These are phyloP conservation scores for Aristolochia fimbriata DNA, from an alignment of 164 flowering plant genomes.

Conservation along the genomic window DNA sequence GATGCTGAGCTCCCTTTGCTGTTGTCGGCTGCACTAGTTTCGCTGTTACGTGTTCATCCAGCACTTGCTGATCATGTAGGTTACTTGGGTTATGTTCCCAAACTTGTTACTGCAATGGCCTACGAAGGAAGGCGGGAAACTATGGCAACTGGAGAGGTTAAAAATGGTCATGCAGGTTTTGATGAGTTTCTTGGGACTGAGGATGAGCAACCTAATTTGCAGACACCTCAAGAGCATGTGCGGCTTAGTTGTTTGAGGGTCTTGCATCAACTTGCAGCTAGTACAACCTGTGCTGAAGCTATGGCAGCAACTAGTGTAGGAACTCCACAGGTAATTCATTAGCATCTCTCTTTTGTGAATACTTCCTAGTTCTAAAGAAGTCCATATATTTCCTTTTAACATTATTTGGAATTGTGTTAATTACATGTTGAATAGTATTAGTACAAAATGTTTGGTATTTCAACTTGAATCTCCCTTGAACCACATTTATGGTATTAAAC, in stretches of 20 bases:
- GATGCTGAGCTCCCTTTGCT: constrained; percentile 93
- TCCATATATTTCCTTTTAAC: not conserved
- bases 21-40: constrained; percentile 90
- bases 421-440: too few relatives aligned
- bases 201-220: constrained; percentile 41
- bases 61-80: constrained; percentile 98
- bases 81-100: constrained; percentile 96
- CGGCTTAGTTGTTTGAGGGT: constrained; percentile 98
- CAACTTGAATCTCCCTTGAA: too few relatives aligned
- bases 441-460: too few relatives aligned
- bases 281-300: constrained; percentile 98
- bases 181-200: constrained; percentile 48
- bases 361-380: not conserved
- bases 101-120: constrained; percentile 94
- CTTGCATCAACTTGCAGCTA: constrained; percentile 96
- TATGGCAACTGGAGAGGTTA: constrained; percentile 65
- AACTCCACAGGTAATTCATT: constrained; percentile 68
- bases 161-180: constrained; percentile 22
- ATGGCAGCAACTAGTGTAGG: constrained; percentile 99
- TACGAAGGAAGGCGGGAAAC: constrained; percentile 93
- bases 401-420: too few relatives aligned
- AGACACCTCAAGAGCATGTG: constrained; percentile 89
- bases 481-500: too few relatives aligned
- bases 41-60: constrained; percentile 91
- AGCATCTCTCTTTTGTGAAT: not conserved